These are phyloP conservation scores for Vigna radiata DNA, from an alignment of 306 rosid species.

Conservation along the genomic window DNA sequence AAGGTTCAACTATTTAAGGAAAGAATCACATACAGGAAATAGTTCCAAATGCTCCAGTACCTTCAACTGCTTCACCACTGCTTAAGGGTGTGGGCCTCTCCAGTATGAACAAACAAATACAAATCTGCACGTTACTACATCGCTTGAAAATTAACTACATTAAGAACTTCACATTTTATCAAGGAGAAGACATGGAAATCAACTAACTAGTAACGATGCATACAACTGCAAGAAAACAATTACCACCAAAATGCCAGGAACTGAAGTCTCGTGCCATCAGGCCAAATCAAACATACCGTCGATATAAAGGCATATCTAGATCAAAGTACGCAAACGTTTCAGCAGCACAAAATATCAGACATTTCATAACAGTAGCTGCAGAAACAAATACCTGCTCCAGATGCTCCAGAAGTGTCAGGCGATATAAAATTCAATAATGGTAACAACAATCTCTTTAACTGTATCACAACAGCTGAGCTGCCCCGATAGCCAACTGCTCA, in stretches of 20 bases:
- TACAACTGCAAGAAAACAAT: constrained; percentile 19
- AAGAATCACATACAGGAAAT: constrained; percentile 34
- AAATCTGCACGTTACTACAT: constrained; percentile 37
- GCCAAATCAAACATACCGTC: constrained; percentile 34
- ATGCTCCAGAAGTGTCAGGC: constrained; percentile 1
- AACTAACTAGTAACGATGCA: neutral
- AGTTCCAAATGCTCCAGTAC: constrained; percentile 14
- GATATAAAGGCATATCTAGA: constrained; percentile 32
- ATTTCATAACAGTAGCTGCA: constrained; percentile 14
- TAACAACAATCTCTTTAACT: neutral
- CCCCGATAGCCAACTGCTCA: constrained; percentile 38
- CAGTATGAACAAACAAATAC: constrained; percentile 10
- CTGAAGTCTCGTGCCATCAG: constrained; percentile 19
- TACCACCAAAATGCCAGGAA: constrained; percentile 29
- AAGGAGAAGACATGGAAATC: neutral
- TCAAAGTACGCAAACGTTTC: constrained; percentile 30
- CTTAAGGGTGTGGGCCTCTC: constrained; percentile 36
- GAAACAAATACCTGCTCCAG: constrained; percentile 32
- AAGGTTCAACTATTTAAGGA: neutral
- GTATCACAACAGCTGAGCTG: constrained; percentile 19
- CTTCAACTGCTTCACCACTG: constrained; percentile 31
- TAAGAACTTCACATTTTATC: constrained; percentile 8
- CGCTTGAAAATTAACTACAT: constrained; percentile 29
- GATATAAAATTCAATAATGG: constrained; percentile 12
- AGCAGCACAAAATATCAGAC: constrained; percentile 24